Evolutionary conservation across 768 basidiomycete genomes (phyloP).

Genomic region (Mycena metata): DNA sequence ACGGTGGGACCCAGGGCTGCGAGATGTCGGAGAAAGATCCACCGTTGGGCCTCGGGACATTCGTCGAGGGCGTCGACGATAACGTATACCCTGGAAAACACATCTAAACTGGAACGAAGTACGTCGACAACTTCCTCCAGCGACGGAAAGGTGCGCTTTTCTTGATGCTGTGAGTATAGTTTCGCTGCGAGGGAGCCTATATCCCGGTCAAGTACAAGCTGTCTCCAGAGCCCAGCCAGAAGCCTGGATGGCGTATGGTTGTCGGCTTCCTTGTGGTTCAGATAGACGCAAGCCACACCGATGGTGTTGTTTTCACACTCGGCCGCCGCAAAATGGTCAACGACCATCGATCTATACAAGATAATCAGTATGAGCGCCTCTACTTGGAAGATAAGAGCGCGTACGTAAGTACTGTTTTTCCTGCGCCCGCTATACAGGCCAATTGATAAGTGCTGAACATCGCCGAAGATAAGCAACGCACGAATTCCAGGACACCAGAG

Average conservation of each 20-base stretch:
- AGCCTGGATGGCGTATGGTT: neutral
- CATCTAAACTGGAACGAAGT: neutral
- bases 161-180: neutral
- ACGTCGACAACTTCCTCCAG: neutral
- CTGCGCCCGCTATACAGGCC: neutral
- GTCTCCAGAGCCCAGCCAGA: neutral
- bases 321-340: neutral
- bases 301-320: neutral
- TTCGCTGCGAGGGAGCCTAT: neutral
- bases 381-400: neutral
- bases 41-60: neutral
- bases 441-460: neutral
- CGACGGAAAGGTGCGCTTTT: neutral
- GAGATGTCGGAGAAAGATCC: neutral
- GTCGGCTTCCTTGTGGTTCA: conserved; percentile 18
- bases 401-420: conserved; percentile 13
- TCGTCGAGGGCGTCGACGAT: conserved; percentile 19
- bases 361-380: neutral
- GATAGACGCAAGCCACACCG: conserved; percentile 4
- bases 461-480: neutral
- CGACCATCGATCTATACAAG: neutral
- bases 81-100: conserved; percentile 5
- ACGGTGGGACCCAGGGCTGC: neutral
- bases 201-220: too few relatives aligned
- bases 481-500: conserved; percentile 24